phyloP scores from a whole-genome alignment of 164 flowering plant species.

The Nymphaea thermarum region DNA sequence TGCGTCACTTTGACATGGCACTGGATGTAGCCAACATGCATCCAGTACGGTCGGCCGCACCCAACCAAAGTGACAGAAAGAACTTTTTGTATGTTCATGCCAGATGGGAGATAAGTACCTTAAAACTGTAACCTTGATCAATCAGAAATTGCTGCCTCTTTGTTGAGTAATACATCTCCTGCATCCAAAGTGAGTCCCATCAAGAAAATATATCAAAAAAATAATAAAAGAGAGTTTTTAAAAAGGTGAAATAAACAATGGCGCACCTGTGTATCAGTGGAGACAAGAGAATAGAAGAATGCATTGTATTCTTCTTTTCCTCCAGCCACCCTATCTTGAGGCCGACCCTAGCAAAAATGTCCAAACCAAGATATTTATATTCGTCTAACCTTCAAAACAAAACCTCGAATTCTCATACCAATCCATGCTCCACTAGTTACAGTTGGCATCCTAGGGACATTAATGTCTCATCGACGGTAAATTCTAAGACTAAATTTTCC shows the following conservation, averaged over 20 bases:
- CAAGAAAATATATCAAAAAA: background rate
- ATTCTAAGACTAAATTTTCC: no score
- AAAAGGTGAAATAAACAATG: background rate
- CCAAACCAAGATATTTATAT: no score
- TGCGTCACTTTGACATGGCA: no score
- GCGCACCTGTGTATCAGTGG: conserved; percentile 93
- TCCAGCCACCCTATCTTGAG: conserved; percentile 90
- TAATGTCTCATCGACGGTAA: no score
- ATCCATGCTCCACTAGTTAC: no score
- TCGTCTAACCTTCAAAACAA: no score
- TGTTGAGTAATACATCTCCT: conserved; percentile 96
- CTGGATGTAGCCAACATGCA: no score
- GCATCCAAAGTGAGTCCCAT: conserved; percentile 12
- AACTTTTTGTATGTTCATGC: no score
- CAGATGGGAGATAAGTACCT: conserved; percentile 30
- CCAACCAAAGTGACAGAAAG: no score
- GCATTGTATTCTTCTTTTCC: conserved; percentile 99
- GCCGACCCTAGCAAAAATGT: conserved; percentile 50
- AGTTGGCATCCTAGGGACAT: no score
- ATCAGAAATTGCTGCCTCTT: conserved; percentile 97
- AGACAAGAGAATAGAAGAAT: conserved; percentile 92
- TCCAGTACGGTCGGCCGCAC: no score
- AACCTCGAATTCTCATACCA: no score
- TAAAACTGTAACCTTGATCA: conserved; percentile 98
- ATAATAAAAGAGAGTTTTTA: background rate